Percentiles rank a stretch among this genome's conserved stretches.
These are phyloP conservation scores for Globisporangium perplexum DNA, from an alignment of 352 stramenopile genomes.

Conservation along the genomic window DNA sequence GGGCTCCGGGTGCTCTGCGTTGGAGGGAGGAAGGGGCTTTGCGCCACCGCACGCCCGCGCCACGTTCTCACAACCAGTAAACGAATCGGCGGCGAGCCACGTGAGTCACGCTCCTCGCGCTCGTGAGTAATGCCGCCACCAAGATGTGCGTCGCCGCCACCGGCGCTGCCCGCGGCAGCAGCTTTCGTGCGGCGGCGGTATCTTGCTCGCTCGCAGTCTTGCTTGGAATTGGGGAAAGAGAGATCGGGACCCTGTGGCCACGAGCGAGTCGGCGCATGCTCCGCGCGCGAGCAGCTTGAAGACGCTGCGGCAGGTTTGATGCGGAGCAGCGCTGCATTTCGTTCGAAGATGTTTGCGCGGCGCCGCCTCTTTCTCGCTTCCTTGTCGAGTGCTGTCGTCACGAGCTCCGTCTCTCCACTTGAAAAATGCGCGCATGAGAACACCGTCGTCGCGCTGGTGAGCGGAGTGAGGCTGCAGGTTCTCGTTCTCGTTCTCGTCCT, in stretches of 20 bases:
- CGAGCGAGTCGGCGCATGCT: not conserved
- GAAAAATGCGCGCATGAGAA: no score
- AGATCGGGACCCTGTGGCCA: not conserved
- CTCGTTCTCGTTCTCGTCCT: no score
- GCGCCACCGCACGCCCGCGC: no score
- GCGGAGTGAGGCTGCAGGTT: no score
- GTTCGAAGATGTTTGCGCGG: not conserved
- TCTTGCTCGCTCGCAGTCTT: no score
- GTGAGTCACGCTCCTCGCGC: not conserved
- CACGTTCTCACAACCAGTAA: constrained; percentile 1
- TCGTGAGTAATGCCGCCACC: not conserved
- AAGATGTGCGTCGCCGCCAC: not conserved
- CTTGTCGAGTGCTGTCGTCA: no score
- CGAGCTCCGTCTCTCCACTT: not conserved
- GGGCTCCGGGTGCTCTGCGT: no score
- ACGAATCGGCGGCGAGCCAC: not conserved
- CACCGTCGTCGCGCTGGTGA: no score
- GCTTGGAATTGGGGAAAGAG: no score
- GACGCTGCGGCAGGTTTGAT: no score
- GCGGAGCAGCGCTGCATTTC: not conserved
- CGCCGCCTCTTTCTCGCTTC: not conserved
- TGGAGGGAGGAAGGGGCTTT: no score
- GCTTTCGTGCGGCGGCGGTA: not conserved
- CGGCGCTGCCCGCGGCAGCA: no score
- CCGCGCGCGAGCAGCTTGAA: not conserved